Evolutionary conservation across 2,329 filamentous ascomycete species (phyloP).

Genomic region (Phoma herbarum): DNA sequence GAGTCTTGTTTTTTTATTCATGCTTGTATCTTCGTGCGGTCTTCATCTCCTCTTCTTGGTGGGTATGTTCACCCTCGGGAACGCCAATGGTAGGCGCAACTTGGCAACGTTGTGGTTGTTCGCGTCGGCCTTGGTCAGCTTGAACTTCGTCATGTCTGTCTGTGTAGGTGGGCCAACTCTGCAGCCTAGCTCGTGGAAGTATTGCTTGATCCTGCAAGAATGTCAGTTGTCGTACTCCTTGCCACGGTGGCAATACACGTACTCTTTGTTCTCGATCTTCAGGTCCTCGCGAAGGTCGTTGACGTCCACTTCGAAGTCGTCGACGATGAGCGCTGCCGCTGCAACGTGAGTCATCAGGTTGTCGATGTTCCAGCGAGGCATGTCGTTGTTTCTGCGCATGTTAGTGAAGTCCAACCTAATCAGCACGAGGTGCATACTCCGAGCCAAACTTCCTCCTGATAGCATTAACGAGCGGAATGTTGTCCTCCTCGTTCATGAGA

Average conservation of each 20-base stretch:
- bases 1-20: slow-evolving; percentile 9
- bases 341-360: slow-evolving; percentile 77
- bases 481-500: slow-evolving; percentile 58
- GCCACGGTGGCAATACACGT: slow-evolving; percentile 21
- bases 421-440: slow-evolving; percentile 34
- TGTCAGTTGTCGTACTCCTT: slow-evolving; percentile 19
- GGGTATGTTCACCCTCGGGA: slow-evolving; percentile 68
- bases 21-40: slow-evolving; percentile 6
- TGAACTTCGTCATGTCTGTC: slow-evolving; percentile 59
- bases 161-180: slow-evolving; percentile 62
- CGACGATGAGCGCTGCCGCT: slow-evolving; percentile 74
- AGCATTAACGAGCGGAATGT: slow-evolving; percentile 37
- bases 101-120: slow-evolving; percentile 73
- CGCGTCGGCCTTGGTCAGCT: slow-evolving; percentile 67
- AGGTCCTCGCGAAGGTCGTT: slow-evolving; percentile 75
- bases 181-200: slow-evolving; percentile 80
- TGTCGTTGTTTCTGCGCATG: slow-evolving; percentile 52
- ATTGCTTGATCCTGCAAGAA: slow-evolving; percentile 64
- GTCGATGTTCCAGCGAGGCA: slow-evolving; percentile 77
- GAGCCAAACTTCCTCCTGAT: slow-evolving; percentile 69
- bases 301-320: slow-evolving; percentile 77
- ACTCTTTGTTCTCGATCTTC: slow-evolving; percentile 73
- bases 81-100: slow-evolving; percentile 79
- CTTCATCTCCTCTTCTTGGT: slow-evolving; percentile 30
- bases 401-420: slow-evolving; percentile 21